These are phyloP conservation scores for Erysimum cheiranthoides DNA, from an alignment of 345 rosid species.

Conservation along the genomic window DNA sequence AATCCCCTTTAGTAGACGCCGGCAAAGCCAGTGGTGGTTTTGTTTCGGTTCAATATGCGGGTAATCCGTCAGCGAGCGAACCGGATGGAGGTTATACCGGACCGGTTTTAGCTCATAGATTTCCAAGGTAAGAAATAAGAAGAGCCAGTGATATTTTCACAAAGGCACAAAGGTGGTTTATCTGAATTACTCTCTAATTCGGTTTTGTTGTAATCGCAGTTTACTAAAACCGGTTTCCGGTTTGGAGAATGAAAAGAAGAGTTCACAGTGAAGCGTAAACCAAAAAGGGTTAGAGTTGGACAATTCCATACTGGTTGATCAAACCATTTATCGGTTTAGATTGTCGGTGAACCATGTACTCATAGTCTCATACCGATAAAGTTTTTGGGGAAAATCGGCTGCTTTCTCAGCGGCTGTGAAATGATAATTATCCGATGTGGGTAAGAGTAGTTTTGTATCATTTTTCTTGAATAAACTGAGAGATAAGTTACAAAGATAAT, in stretches of 20 bases:
- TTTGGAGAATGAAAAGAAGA: conserved; percentile 47
- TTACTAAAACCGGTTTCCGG: conserved; percentile 57
- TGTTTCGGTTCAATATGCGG: conserved; percentile 61
- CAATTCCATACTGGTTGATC: conserved; percentile 15
- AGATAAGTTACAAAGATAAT: conserved; percentile 27
- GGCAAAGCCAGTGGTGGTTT: conserved; percentile 51
- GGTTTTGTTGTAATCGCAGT: conserved; percentile 47
- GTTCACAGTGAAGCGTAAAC: conserved; percentile 44
- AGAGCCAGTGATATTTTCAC: no score
- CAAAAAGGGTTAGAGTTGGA: not conserved
- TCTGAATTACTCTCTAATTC: not conserved
- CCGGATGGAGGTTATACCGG: conserved; percentile 47
- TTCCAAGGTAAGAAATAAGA: conserved; percentile 51
- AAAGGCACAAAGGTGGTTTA: not conserved
- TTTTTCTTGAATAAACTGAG: conserved; percentile 30
- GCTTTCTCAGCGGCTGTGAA: conserved; percentile 39
- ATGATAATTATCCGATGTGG: conserved; percentile 26
- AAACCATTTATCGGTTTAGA: conserved; percentile 39
- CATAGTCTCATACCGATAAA: conserved; percentile 17
- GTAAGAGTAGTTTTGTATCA: conserved; percentile 22
- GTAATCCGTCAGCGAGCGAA: conserved; percentile 54
- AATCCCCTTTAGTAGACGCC: conserved; percentile 58
- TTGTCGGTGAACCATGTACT: conserved; percentile 34
- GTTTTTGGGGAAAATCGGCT: not conserved
- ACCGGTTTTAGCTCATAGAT: conserved; percentile 37